A percentile compares a stretch with the other conserved stretches of the same genome.
Evolutionary conservation across 2,329 filamentous ascomycete genomes (phyloP).

Genomic region (Colletotrichum brevisporum): DNA sequence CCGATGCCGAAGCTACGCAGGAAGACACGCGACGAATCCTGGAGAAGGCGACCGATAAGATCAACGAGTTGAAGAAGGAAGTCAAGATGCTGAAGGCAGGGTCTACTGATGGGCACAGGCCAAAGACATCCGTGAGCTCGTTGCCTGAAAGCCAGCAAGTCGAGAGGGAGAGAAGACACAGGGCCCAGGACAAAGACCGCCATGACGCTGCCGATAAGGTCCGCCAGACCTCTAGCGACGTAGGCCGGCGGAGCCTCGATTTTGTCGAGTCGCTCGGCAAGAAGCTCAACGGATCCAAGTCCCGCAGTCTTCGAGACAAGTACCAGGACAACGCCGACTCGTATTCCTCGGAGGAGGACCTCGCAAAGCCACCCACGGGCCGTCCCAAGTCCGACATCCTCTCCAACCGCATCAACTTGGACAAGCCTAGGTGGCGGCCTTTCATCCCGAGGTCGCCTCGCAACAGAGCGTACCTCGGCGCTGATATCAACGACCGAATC

Average conservation of each 20-base stretch:
- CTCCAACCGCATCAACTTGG: constrained; percentile 42
- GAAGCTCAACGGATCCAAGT: constrained; percentile 42
- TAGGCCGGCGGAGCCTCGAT: constrained; percentile 47
- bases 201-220: constrained; percentile 31
- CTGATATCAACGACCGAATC: constrained; percentile 50
- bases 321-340: constrained; percentile 49
- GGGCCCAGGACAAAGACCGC: constrained; percentile 19
- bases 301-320: constrained; percentile 52
- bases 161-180: constrained; percentile 14
- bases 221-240: constrained; percentile 20
- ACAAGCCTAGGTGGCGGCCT: constrained; percentile 56
- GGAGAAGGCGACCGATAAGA: constrained; percentile 69
- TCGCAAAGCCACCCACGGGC: constrained; percentile 3
- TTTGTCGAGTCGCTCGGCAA: constrained; percentile 39
- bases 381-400: constrained; percentile 36
- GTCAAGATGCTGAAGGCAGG: constrained; percentile 60
- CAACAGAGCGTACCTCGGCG: constrained; percentile 54
- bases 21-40: constrained; percentile 69
- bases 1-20: constrained; percentile 67
- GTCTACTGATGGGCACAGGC: constrained; percentile 31
- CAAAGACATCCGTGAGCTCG: constrained; percentile 12
- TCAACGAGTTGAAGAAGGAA: constrained; percentile 68
- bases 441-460: constrained; percentile 58
- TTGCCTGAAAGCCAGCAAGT: constrained; percentile 21
- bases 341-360: constrained; percentile 28